Conservation (phyloP, 2,329 filamentous ascomycete genomes). For the Magnaporthales sp. region DNA sequence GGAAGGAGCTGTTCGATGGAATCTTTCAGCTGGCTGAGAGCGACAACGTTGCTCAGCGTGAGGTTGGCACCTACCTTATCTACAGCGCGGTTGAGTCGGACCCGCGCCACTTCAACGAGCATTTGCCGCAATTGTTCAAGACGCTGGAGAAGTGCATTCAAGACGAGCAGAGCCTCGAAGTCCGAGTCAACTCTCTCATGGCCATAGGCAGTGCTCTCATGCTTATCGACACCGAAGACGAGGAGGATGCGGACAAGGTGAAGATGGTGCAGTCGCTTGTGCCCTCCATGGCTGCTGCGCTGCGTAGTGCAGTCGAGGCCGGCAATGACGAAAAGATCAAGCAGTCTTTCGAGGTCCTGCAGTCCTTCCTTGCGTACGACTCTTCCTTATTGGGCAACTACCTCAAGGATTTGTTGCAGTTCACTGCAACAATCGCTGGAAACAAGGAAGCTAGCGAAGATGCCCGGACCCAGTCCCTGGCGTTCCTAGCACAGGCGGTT, state of each 20-base stretch:
- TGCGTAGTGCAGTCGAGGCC: constrained; percentile 74
- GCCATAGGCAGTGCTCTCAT: constrained; percentile 82
- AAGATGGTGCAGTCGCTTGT: constrained; percentile 71
- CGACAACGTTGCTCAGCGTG: constrained; percentile 67
- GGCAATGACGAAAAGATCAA: constrained; percentile 82
- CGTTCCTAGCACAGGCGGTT: constrained; percentile 88
- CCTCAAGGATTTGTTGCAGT: constrained; percentile 81
- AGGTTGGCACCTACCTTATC: constrained; percentile 88
- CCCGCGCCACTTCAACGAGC: constrained; percentile 74
- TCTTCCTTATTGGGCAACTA: constrained; percentile 74
- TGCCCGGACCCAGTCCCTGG: constrained; percentile 78
- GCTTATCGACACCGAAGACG: constrained; percentile 82
- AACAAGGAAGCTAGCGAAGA: constrained; percentile 76
- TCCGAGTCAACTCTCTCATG: constrained; percentile 89
- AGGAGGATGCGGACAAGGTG: constrained; percentile 67
- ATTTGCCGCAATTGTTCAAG: constrained; percentile 69
- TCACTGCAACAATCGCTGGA: constrained; percentile 83
- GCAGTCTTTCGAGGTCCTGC: constrained; percentile 93
- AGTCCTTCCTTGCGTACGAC: constrained; percentile 87
- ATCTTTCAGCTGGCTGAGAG: constrained; percentile 74
- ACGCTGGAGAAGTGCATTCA: constrained; percentile 82
- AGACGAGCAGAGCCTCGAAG: constrained; percentile 83
- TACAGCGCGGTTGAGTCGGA: constrained; percentile 86
- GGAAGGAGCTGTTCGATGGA: constrained; percentile 70
- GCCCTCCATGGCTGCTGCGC: constrained; percentile 79